Evolutionary conservation across 2,329 filamentous ascomycete species (phyloP).

Genomic region (Calonectria pauciramosa): DNA sequence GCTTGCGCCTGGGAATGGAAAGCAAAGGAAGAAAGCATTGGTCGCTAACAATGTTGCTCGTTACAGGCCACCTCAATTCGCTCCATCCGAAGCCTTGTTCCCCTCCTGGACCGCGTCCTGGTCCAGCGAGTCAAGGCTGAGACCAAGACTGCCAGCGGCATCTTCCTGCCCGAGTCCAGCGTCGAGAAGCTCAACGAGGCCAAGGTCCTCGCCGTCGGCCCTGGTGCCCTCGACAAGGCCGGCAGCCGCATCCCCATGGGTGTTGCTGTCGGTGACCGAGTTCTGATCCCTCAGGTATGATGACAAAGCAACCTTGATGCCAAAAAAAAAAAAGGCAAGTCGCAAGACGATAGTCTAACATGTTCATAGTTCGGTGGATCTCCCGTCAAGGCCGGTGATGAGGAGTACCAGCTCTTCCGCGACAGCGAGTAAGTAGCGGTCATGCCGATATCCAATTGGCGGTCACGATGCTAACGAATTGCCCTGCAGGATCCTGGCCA

Average conservation of each 20-base stretch:
- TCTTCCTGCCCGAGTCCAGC: conserved; percentile 96
- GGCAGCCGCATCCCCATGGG: conserved; percentile 90
- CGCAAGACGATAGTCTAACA: conserved; percentile 42
- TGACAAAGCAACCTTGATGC: neutral
- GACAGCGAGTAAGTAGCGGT: conserved; percentile 89
- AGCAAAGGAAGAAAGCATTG: neutral
- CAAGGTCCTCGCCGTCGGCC: conserved; percentile 94
- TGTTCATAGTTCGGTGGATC: conserved; percentile 85
- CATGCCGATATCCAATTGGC: neutral
- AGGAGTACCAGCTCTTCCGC: conserved; percentile 95
- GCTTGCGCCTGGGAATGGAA: neutral
- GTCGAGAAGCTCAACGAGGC: conserved; percentile 99
- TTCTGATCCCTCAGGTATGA: conserved; percentile 91
- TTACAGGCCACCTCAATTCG: conserved; percentile 81
- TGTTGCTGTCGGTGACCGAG: conserved; percentile 87
- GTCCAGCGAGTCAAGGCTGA: conserved; percentile 99
- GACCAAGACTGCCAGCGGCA: conserved; percentile 94
- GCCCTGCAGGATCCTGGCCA: conserved; percentile 85
- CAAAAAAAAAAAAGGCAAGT: neutral
- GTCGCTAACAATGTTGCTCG: conserved; percentile 21
- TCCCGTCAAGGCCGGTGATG: conserved; percentile 96
- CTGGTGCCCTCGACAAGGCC: conserved; percentile 87
- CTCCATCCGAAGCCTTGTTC: conserved; percentile 94
- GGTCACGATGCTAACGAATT: conserved; percentile 29
- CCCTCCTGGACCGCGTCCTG: conserved; percentile 97